A percentile compares a stretch with the other conserved stretches of the same genome.
Conservation (phyloP, 2,329 filamentous ascomycete genomes). For the Trichoderma harzianum region DNA sequence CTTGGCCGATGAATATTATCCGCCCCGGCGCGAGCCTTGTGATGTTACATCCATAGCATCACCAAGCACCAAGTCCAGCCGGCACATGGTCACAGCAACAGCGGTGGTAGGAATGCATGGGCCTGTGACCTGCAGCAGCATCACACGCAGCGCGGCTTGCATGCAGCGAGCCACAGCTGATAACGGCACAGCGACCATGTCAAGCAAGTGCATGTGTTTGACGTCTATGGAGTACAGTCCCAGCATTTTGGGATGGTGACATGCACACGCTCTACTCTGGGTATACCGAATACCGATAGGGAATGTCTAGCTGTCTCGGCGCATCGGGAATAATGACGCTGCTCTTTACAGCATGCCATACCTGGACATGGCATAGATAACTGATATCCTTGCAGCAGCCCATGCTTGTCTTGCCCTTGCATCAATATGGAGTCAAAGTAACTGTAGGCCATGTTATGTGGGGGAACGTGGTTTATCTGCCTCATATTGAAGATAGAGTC, state of each 20-base stretch:
- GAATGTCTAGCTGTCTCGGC: not conserved
- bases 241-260: conserved; percentile 10
- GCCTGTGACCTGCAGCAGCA: not conserved
- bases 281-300: not conserved
- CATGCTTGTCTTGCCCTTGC: not conserved
- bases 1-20: not conserved
- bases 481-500: not conserved
- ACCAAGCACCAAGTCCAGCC: not conserved
- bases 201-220: not conserved
- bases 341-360: not conserved
- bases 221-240: not conserved
- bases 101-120: not conserved
- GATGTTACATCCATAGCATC: conserved; percentile 12
- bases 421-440: not conserved
- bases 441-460: not conserved
- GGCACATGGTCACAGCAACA: not conserved
- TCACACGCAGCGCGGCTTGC: not conserved
- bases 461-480: not conserved
- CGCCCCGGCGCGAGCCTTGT: not conserved
- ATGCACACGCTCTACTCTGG: not conserved
- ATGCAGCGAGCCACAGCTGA: not conserved
- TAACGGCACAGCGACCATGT: not conserved
- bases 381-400: not conserved
- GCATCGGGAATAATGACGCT: not conserved
- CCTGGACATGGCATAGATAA: not conserved